These are phyloP conservation scores for Chlamydomonas sp. DNA, from an alignment of 139 green algal genomes.

Conservation along the genomic window DNA sequence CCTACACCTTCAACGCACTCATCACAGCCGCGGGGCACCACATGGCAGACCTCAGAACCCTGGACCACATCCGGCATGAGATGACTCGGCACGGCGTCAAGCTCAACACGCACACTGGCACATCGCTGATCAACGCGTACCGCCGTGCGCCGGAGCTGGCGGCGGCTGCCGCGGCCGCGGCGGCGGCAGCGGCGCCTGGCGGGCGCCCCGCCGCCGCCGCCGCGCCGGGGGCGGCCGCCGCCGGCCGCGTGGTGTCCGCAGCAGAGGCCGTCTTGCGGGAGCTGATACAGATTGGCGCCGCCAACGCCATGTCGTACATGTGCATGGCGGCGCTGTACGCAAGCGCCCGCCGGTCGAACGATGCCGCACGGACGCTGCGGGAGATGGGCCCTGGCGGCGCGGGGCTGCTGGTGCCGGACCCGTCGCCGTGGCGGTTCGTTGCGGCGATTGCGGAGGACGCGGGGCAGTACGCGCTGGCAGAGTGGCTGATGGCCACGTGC, in stretches of 20 bases:
- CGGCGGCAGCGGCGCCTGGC: not conserved
- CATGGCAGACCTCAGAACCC: slow-evolving; percentile 11
- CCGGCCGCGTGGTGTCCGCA: not conserved
- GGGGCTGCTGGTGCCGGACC: not conserved
- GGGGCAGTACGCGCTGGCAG: not conserved
- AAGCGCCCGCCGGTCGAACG: slow-evolving; percentile 53
- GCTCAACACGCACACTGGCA: slow-evolving; percentile 49
- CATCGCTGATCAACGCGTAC: slow-evolving; percentile 60
- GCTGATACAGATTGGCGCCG: not conserved
- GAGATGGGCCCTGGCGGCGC: not conserved
- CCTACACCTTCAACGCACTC: slow-evolving; percentile 60
- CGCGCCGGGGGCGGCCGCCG: not conserved
- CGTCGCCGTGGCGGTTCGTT: not conserved
- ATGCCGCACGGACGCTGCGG: not conserved
- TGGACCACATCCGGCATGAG: slow-evolving; percentile 42
- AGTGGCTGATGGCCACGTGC: not conserved
- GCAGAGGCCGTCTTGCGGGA: slow-evolving; percentile 13
- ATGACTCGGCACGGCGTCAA: slow-evolving; percentile 12
- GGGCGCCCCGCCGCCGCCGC: not conserved
- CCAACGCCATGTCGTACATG: not conserved
- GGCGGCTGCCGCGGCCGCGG: not conserved
- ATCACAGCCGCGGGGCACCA: slow-evolving; percentile 39
- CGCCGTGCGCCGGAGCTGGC: slow-evolving; percentile 30
- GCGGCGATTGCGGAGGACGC: not conserved
- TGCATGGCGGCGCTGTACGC: slow-evolving; percentile 18